phyloP scores from a whole-genome alignment of 1,139 yeast genomes.

The Hemisphaericaspora lyxosophila region DNA sequence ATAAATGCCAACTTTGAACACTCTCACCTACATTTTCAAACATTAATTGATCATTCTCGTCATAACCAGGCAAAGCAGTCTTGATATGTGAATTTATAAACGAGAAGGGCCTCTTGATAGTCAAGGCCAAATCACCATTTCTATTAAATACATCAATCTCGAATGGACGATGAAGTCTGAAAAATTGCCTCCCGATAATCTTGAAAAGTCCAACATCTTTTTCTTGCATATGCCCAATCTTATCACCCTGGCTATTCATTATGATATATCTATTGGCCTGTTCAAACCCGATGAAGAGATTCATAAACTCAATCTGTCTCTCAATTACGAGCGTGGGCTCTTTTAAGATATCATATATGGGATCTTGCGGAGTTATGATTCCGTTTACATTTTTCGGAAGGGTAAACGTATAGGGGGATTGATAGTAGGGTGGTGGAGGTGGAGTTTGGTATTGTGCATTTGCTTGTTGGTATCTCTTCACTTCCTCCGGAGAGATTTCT shows the following conservation, averaged over 20 bases:
- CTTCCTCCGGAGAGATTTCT: slow-evolving; percentile 44
- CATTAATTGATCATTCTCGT: slow-evolving; percentile 33
- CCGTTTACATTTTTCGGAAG: slow-evolving; percentile 47
- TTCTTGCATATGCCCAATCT: slow-evolving; percentile 79
- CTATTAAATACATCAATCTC: slow-evolving; percentile 76
- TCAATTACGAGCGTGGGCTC: slow-evolving; percentile 88
- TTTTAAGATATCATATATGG: slow-evolving; percentile 54
- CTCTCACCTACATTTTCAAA: slow-evolving; percentile 74
- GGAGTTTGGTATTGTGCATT: slow-evolving; percentile 12
- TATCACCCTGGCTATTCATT: slow-evolving; percentile 70
- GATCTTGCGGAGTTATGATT: slow-evolving; percentile 52
- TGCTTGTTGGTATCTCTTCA: slow-evolving; percentile 22
- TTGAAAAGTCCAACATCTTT: slow-evolving; percentile 71
- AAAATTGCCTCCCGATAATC: slow-evolving; percentile 75
- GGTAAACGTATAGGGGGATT: slow-evolving; percentile 19
- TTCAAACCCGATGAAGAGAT: slow-evolving; percentile 82
- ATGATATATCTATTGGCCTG: slow-evolving; percentile 82
- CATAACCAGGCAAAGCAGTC: slow-evolving; percentile 60
- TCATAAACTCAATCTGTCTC: slow-evolving; percentile 85
- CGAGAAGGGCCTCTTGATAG: slow-evolving; percentile 78
- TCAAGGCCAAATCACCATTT: slow-evolving; percentile 66
- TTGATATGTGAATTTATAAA: slow-evolving; percentile 86
- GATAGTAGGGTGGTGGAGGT: slow-evolving; percentile 5
- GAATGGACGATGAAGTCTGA: slow-evolving; percentile 83
- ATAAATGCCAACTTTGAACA: slow-evolving; percentile 89